These are phyloP conservation scores for Dentiscutata heterogama DNA, from an alignment of 371 early-diverging fungal genomes.

Conservation along the genomic window DNA sequence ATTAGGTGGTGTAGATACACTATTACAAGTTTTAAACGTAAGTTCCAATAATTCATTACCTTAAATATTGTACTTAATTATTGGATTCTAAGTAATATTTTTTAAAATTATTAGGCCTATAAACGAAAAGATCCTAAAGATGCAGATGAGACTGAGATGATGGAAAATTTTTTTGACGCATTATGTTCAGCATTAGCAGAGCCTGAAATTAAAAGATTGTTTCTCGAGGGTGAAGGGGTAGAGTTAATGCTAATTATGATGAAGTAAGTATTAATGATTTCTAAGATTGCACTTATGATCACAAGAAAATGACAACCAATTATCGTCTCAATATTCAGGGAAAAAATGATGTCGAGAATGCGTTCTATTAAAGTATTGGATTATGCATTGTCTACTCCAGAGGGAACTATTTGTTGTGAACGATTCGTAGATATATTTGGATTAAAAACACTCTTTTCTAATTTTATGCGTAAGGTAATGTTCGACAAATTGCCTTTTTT, in stretches of 20 bases:
- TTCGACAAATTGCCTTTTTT: not conserved
- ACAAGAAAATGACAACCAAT: not conserved
- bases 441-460: constrained; percentile 81
- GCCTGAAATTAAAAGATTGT: constrained; percentile 70
- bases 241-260: constrained; percentile 93
- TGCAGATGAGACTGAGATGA: constrained; percentile 86
- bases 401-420: constrained; percentile 62
- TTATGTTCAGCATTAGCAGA: constrained; percentile 75
- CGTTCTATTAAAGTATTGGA: constrained; percentile 90
- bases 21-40: constrained; percentile 74
- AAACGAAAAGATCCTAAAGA: constrained; percentile 83
- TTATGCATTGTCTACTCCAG: constrained; percentile 77
- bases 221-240: constrained; percentile 87
- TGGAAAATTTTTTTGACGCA: constrained; percentile 91
- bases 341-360: constrained; percentile 81
- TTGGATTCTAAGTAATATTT: not conserved
- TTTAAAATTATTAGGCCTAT: constrained; percentile 57
- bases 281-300: not conserved
- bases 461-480: constrained; percentile 78
- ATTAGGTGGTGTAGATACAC: constrained; percentile 76
- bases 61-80: too few relatives aligned
- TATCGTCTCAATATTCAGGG: constrained; percentile 57
- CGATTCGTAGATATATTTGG: constrained; percentile 86
- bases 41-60: not conserved
- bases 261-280: constrained; percentile 61